phyloP scores from a whole-genome alignment of 371 early-diverging fungal species.

The Rhizopus stolonifer region DNA sequence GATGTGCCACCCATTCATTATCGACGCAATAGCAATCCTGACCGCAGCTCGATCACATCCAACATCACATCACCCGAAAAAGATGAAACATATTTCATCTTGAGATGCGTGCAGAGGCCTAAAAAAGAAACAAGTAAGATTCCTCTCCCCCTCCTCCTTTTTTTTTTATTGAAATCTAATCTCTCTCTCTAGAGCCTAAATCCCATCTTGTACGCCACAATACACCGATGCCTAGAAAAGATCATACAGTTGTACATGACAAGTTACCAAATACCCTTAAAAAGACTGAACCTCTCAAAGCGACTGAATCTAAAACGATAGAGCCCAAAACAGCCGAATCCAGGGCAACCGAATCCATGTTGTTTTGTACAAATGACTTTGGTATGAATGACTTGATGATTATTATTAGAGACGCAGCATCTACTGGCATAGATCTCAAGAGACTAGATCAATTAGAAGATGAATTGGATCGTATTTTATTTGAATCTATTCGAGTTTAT shows the following conservation, averaged over 20 bases:
- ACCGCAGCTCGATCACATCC: conserved; percentile 32
- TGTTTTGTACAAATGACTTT: conserved; percentile 44
- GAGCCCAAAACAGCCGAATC: no score
- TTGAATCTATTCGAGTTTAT: conserved; percentile 32
- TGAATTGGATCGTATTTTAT: conserved; percentile 39
- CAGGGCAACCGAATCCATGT: conserved; percentile 31
- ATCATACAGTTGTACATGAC: background rate
- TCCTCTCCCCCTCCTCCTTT: background rate
- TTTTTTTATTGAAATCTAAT: background rate
- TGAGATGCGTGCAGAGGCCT: background rate
- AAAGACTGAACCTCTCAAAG: no score
- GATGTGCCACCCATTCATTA: conserved; percentile 31
- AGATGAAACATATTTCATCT: conserved; percentile 22
- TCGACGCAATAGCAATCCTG: conserved; percentile 40
- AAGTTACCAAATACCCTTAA: no score
- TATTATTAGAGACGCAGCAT: conserved; percentile 43
- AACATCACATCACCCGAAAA: conserved; percentile 27
- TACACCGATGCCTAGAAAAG: conserved; percentile 41
- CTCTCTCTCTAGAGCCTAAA: no score
- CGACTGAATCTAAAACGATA: background rate
- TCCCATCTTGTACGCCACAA: conserved; percentile 33
- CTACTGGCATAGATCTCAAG: conserved; percentile 17
- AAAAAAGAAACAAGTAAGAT: background rate
- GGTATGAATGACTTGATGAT: conserved; percentile 54
- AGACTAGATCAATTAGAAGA: conserved; percentile 48